These are phyloP conservation scores for Chalciporus pseudorubinellus DNA, from an alignment of 768 basidiomycete species.

Conservation along the genomic window DNA sequence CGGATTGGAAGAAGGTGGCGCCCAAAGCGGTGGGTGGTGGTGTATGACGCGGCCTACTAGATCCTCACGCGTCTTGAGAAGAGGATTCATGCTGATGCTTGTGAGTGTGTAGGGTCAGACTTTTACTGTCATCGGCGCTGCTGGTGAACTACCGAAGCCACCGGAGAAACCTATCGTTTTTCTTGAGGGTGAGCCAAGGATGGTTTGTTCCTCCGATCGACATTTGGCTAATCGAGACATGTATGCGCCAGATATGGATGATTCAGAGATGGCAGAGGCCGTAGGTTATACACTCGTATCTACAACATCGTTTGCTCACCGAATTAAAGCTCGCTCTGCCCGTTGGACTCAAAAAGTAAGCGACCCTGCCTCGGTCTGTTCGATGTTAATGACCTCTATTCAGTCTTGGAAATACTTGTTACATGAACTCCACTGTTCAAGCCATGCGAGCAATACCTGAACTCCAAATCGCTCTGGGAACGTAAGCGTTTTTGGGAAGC, in stretches of 20 bases:
- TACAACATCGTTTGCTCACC: not conserved
- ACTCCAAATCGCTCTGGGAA: constrained; percentile 66
- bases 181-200: constrained; percentile 62
- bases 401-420: constrained; percentile 91
- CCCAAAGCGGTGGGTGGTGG: constrained; percentile 66
- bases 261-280: constrained; percentile 73
- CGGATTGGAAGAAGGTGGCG: constrained; percentile 78
- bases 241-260: constrained; percentile 70
- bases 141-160: constrained; percentile 87
- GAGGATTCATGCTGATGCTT: not conserved
- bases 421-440: constrained; percentile 96
- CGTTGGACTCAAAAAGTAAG: constrained; percentile 77
- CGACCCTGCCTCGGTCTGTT: not conserved
- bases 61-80: constrained; percentile 4
- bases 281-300: constrained; percentile 41
- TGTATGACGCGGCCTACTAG: not conserved
- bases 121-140: constrained; percentile 91
- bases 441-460: constrained; percentile 92
- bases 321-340: constrained; percentile 64
- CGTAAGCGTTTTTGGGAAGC: constrained; percentile 40
- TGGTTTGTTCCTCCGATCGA: not conserved
- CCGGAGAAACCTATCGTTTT: constrained; percentile 79
- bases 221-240: constrained; percentile 14
- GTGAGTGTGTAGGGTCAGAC: constrained; percentile 63
- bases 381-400: not conserved